Conservation (phyloP, 768 basidiomycete species). For the Leccinum broughii region DNA sequence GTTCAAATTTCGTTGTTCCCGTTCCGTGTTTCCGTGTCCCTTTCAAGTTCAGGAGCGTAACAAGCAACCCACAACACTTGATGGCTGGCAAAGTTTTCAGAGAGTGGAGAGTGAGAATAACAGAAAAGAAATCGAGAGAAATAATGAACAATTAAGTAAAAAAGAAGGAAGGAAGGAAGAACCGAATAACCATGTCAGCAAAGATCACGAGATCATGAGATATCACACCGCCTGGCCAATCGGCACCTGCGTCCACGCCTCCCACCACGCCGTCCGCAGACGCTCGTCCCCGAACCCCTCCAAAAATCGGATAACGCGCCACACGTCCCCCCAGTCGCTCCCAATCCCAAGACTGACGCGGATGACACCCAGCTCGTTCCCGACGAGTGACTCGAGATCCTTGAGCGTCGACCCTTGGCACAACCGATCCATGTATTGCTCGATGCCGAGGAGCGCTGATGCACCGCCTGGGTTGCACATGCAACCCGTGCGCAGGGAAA, state of each 20-base stretch:
- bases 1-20: background rate
- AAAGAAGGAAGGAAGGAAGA: background rate
- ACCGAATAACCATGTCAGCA: background rate
- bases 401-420: constrained; percentile 58
- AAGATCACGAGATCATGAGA: background rate
- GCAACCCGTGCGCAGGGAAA: constrained; percentile 82
- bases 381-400: constrained; percentile 61
- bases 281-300: constrained; percentile 43
- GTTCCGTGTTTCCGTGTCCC: background rate
- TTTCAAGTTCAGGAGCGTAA: background rate
- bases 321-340: constrained; percentile 75
- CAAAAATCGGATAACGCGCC: constrained; percentile 54
- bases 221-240: constrained; percentile 38
- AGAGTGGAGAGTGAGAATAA: background rate
- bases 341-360: constrained; percentile 78
- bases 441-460: constrained; percentile 65
- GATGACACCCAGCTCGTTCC: constrained; percentile 71
- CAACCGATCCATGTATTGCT: constrained; percentile 61
- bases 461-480: constrained; percentile 89
- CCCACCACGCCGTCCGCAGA: constrained; percentile 42
- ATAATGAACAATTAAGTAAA: background rate
- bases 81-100: background rate
- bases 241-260: constrained; percentile 35
- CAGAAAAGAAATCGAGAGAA: background rate
- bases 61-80: background rate